Evolutionary conservation across 176 grass and related monocot genomes (phyloP).

Genomic region (Musa acuminata): DNA sequence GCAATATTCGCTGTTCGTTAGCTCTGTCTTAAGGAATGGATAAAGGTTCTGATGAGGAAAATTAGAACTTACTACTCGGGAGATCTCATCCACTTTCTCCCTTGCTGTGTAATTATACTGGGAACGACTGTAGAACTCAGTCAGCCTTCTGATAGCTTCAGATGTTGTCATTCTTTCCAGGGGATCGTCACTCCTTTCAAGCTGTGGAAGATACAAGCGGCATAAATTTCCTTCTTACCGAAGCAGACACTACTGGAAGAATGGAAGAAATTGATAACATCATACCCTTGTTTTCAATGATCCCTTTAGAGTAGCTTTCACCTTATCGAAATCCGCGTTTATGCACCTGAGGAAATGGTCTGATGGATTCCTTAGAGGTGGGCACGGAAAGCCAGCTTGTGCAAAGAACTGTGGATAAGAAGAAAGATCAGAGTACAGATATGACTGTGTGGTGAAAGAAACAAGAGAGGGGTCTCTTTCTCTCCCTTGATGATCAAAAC

Average conservation of each 20-base stretch:
- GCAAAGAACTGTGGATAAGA: constrained; percentile 59
- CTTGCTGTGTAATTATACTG: constrained; percentile 55
- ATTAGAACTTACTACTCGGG: constrained; percentile 51
- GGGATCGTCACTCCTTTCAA: constrained; percentile 73
- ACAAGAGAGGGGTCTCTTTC: too few species aligned
- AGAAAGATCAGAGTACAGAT: neutral
- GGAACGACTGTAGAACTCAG: constrained; percentile 53
- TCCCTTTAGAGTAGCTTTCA: constrained; percentile 93
- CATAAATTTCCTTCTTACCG: constrained; percentile 11
- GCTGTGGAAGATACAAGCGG: constrained; percentile 16
- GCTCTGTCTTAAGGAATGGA: neutral
- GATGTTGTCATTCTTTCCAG: constrained; percentile 74
- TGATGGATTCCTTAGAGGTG: constrained; percentile 74
- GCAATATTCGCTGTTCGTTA: constrained; percentile 15
- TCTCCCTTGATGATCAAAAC: neutral
- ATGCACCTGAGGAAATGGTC: constrained; percentile 95
- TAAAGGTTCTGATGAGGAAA: neutral
- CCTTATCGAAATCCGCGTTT: constrained; percentile 98
- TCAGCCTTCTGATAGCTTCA: constrained; percentile 67
- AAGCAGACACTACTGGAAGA: neutral
- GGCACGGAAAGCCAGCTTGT: constrained; percentile 78
- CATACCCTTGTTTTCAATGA: constrained; percentile 79
- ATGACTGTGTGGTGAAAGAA: too few species aligned
- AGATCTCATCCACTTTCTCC: constrained; percentile 86
- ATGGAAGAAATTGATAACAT: too few species aligned